Conservation (phyloP, 2,329 filamentous ascomycete genomes). For the Dendryphion nanum region DNA sequence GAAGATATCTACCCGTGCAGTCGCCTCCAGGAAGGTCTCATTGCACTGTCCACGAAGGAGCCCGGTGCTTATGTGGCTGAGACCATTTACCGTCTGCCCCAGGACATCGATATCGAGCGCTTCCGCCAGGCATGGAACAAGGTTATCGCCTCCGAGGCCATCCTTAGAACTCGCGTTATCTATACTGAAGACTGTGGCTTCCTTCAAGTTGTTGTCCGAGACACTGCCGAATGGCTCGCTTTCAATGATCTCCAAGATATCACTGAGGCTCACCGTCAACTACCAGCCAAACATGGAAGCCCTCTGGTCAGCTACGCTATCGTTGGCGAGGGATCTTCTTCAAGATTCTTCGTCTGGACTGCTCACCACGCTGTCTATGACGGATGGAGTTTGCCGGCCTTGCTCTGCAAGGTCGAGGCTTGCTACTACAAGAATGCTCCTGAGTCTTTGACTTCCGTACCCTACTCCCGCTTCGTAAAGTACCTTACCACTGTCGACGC, state of each 20-base stretch:
- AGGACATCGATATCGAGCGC: conserved; percentile 20
- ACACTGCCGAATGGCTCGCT: conserved; percentile 18
- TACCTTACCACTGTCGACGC: conserved; percentile 26
- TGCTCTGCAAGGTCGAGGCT: conserved; percentile 25
- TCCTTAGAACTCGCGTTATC: conserved; percentile 47
- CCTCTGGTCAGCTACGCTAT: conserved; percentile 23
- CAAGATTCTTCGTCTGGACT: conserved; percentile 32
- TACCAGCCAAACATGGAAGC: conserved; percentile 27
- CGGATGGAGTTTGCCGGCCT: conserved; percentile 30
- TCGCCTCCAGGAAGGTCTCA: conserved; percentile 31
- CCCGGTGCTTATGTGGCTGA: conserved; percentile 34
- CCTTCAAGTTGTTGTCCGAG: conserved; percentile 30
- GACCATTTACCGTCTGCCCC: conserved; percentile 41
- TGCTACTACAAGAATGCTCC: conserved; percentile 14
- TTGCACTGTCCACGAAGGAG: conserved; percentile 29
- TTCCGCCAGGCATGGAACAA: conserved; percentile 49
- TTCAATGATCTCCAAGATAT: conserved; percentile 21
- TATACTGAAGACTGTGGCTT: conserved; percentile 31
- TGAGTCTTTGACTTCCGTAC: conserved; percentile 14
- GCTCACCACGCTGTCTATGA: conserved; percentile 40
- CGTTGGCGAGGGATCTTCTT: conserved; percentile 16
- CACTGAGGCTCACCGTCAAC: conserved; percentile 22
- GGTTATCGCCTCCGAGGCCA: conserved; percentile 43
- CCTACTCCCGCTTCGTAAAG: conserved; percentile 33
- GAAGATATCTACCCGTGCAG: conserved; percentile 34